These are phyloP conservation scores for Chrysophaeum taylorii DNA, from an alignment of 352 stramenopile genomes.

Conservation along the genomic window DNA sequence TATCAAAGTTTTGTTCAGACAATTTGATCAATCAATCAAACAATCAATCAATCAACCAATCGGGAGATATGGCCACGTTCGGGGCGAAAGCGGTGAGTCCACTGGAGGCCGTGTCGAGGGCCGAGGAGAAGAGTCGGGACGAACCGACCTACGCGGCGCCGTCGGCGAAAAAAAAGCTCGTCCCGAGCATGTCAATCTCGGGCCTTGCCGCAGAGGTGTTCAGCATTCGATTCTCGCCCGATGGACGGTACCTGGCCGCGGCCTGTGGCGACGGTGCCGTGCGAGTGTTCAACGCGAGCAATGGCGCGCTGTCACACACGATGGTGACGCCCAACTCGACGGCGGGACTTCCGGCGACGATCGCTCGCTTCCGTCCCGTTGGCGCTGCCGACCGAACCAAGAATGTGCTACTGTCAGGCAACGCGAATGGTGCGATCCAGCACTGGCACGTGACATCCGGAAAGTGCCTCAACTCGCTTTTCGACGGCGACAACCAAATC, in stretches of 20 bases:
- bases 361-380: background rate
- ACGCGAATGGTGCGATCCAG: conserved; percentile 67
- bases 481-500: conserved; percentile 37
- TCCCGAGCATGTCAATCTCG: conserved; percentile 19
- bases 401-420: conserved; percentile 27
- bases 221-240: conserved; percentile 65
- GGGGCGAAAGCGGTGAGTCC: no score
- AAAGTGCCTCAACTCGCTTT: conserved; percentile 69
- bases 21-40: no score
- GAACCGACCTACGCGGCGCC: no score
- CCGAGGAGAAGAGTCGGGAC: no score
- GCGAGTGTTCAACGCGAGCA: conserved; percentile 32
- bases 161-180: conserved; percentile 1
- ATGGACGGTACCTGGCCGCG: conserved; percentile 63
- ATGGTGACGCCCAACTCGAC: background rate
- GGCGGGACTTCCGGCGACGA: background rate
- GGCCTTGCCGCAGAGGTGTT: conserved; percentile 73
- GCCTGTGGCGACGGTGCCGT: conserved; percentile 70
- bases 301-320: conserved; percentile 13
- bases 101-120: no score
- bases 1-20: no score
- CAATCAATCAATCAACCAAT: no score
- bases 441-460: conserved; percentile 76
- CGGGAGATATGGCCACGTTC: no score
- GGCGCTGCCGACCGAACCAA: conserved; percentile 5